A percentile compares a stretch with the other conserved stretches of the same genome.
Evolutionary conservation across 768 basidiomycete genomes (phyloP).

Genomic region (Artomyces pyxidatus): DNA sequence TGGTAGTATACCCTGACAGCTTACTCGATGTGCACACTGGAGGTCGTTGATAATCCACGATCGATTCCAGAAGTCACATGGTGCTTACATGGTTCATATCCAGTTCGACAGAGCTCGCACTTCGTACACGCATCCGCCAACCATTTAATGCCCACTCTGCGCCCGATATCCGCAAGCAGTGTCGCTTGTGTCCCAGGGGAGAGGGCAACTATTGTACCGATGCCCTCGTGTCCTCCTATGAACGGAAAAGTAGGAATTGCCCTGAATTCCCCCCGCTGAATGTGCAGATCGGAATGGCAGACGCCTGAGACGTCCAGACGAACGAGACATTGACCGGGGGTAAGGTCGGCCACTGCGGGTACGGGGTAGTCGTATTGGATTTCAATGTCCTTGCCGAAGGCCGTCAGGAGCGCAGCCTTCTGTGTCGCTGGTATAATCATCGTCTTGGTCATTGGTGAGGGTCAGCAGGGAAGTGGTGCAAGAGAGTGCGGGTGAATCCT

Average conservation of each 20-base stretch:
- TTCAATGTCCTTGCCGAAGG: not conserved
- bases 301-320: conserved; percentile 1
- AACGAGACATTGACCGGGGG: conserved; percentile 1
- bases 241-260: not conserved
- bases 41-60: not conserved
- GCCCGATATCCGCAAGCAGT: not conserved
- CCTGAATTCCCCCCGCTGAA: not conserved
- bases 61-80: not conserved
- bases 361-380: not conserved
- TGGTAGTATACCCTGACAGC: conserved; percentile 30
- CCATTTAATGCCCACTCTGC: conserved; percentile 37
- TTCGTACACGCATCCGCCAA: conserved; percentile 30
- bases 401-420: not conserved
- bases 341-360: not conserved
- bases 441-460: too few relatives aligned
- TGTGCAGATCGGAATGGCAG: conserved; percentile 3
- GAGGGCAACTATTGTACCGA: conserved; percentile 2
- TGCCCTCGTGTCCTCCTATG: conserved; percentile 2
- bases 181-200: not conserved
- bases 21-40: not conserved
- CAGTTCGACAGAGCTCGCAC: conserved; percentile 33
- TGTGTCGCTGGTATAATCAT: conserved; percentile 1
- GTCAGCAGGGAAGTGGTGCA: too few relatives aligned
- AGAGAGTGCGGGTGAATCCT: too few relatives aligned
- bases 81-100: conserved; percentile 25